Evolutionary conservation across 2,329 filamentous ascomycete species (phyloP).

Genomic region (Zelopaecilomyces penicillatus): DNA sequence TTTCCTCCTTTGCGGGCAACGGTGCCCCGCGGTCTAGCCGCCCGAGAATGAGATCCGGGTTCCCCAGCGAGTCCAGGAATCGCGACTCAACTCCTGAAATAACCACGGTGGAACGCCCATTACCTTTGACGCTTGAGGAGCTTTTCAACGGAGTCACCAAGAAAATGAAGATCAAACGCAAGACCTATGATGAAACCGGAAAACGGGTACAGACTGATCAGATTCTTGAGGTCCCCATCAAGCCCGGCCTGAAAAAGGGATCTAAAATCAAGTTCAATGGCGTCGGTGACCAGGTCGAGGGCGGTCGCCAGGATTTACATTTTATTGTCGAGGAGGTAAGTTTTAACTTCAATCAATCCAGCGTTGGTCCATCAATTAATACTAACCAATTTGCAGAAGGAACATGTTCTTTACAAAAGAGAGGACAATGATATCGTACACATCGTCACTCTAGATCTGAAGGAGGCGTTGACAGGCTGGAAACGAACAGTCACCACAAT

Average conservation of each 20-base stretch:
- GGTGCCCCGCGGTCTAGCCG: constrained; percentile 28
- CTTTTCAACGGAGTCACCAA: constrained; percentile 80
- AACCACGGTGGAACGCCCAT: constrained; percentile 77
- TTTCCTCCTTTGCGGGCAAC: constrained; percentile 40
- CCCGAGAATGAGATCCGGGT: constrained; percentile 33
- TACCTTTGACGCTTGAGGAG: constrained; percentile 80
- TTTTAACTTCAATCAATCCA: too few relatives aligned
- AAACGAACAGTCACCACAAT: constrained; percentile 85
- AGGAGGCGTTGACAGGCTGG: constrained; percentile 94
- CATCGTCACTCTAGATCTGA: constrained; percentile 73
- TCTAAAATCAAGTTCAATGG: constrained; percentile 98
- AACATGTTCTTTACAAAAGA: constrained; percentile 73
- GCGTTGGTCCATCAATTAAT: not conserved
- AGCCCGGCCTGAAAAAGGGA: constrained; percentile 88
- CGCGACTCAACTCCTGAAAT: constrained; percentile 63
- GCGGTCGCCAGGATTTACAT: constrained; percentile 88
- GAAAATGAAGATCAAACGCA: constrained; percentile 97
- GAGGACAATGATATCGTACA: constrained; percentile 81
- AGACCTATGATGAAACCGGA: constrained; percentile 79
- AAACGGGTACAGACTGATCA: constrained; percentile 84
- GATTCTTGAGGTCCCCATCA: constrained; percentile 90
- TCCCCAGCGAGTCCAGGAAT: constrained; percentile 23
- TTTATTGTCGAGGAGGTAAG: constrained; percentile 91
- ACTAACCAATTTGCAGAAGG: constrained; percentile 52
- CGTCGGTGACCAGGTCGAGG: constrained; percentile 96